These are phyloP conservation scores for Apophysomyces sp. DNA, from an alignment of 371 early-diverging fungal genomes.

Conservation along the genomic window DNA sequence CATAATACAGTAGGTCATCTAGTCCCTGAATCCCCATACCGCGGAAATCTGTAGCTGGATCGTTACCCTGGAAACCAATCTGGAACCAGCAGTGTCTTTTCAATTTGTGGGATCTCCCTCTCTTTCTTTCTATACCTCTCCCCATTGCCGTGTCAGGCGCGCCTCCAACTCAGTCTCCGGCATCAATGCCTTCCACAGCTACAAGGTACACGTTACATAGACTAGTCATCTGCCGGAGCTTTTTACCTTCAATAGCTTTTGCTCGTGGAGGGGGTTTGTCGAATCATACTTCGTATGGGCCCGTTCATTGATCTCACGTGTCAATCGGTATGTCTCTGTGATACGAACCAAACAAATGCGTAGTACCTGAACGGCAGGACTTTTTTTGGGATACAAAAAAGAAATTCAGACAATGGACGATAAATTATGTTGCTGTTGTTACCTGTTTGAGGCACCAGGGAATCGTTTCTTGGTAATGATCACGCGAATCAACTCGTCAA, in stretches of 20 bases:
- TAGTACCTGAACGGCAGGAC: conserved; percentile 59
- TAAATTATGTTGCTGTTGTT: background rate
- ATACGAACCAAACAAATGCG: conserved; percentile 52
- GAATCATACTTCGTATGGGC: conserved; percentile 71
- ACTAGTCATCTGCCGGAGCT: background rate
- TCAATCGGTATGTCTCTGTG: conserved; percentile 51
- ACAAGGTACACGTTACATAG: conserved; percentile 1
- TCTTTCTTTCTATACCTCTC: conserved; percentile 28
- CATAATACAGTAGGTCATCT: conserved; percentile 75
- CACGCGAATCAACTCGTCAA: conserved; percentile 32
- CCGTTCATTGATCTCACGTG: conserved; percentile 59
- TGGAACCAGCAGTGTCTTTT: background rate
- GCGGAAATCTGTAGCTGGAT: conserved; percentile 88
- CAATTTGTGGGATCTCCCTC: background rate
- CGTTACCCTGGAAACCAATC: conserved; percentile 82
- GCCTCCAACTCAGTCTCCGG: conserved; percentile 54
- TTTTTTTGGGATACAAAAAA: conserved; percentile 18
- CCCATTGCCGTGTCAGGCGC: conserved; percentile 68
- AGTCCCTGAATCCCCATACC: conserved; percentile 83
- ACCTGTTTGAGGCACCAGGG: conserved; percentile 33
- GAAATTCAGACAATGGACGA: background rate
- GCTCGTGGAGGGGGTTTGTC: conserved; percentile 62
- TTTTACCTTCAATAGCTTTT: conserved; percentile 60
- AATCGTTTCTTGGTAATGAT: conserved; percentile 58
- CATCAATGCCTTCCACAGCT: conserved; percentile 73